Evolutionary conservation across 2,329 filamentous ascomycete genomes (phyloP).

Genomic region (Apiospora pterosperma): DNA sequence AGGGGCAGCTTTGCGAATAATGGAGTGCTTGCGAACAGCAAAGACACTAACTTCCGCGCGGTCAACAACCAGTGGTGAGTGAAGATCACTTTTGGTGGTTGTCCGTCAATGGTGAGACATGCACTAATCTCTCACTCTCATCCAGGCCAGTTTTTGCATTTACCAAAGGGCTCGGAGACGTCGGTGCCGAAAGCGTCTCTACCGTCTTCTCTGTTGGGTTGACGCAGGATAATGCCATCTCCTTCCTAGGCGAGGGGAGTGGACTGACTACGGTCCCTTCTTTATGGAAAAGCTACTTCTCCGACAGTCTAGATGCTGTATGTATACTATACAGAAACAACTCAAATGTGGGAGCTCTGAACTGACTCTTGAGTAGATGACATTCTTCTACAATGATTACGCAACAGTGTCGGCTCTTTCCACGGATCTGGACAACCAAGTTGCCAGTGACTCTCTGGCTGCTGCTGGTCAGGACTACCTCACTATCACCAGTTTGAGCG

Average conservation of each 20-base stretch:
- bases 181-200: slow-evolving; percentile 32
- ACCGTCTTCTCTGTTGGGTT: slow-evolving; percentile 73
- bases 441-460: slow-evolving; percentile 61
- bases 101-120: neutral
- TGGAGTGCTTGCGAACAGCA: slow-evolving; percentile 59
- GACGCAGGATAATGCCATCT: slow-evolving; percentile 72
- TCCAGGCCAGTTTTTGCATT: slow-evolving; percentile 77
- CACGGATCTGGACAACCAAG: slow-evolving; percentile 63
- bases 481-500: slow-evolving; percentile 71
- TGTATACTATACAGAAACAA: slow-evolving; percentile 12
- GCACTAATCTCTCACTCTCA: neutral
- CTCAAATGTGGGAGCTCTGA: neutral
- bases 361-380: slow-evolving; percentile 35
- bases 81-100: neutral
- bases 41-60: slow-evolving; percentile 62
- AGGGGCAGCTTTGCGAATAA: slow-evolving; percentile 63
- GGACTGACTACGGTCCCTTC: slow-evolving; percentile 63
- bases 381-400: slow-evolving; percentile 76
- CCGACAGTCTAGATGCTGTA: slow-evolving; percentile 54
- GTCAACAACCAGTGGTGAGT: slow-evolving; percentile 58
- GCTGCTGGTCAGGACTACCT: slow-evolving; percentile 72
- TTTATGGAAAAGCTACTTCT: slow-evolving; percentile 74
- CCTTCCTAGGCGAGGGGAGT: slow-evolving; percentile 67
- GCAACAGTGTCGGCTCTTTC: slow-evolving; percentile 54
- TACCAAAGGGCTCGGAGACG: slow-evolving; percentile 54